Evolutionary conservation across 1,284 basidiomycete genomes (phyloP), one percentile per base, ranked within the genome.

Genomic region (Ustilago loliicola): DNA sequence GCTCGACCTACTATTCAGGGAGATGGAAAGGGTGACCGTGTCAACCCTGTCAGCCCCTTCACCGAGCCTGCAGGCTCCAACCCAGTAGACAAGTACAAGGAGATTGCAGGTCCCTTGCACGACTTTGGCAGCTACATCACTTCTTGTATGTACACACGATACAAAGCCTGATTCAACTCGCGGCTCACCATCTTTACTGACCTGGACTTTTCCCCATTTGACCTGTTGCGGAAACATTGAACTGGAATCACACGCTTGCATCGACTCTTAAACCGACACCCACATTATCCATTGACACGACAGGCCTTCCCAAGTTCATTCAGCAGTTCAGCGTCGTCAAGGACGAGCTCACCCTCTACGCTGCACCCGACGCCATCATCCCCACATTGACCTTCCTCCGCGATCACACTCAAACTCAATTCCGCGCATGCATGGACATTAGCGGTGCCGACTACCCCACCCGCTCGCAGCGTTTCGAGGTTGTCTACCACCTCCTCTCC

Each of bases 391-490:
- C 91, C 21, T 99, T 99, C 90, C 90, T 99, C 72, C 92, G 96
- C 75, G 96, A 99, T 88, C 97, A 99, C 88, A 91, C 93, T 3
- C 94, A 96, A 87, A 95, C 94, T 84, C 96, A 97, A 86, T 99
- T 94, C 90, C 98, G 97, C 89, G 88, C 89, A 64, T 89, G 93
- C 75, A 93, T 97, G 90, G 96, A 99, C 87, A 93, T 99, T 84
- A 94, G 92, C 70, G 97, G 94, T 48, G 96, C 93, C 34, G 97
- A 99, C 89, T 98, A 92, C 86, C 97, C 97, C 1, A 94, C 96
- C 83, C 90, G 94, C 76, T 91, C 93, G 80, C 94, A 96, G 87
- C 91, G 97, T 68, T 99, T 99, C 87, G 97, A 99, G 89, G 92
- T 99, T 62, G 95, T 97, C 38, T 99, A 99, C 88, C 93, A 99